phyloP scores from a whole-genome alignment of 805 yeast species.

The Yamadazyma laniorum region DNA sequence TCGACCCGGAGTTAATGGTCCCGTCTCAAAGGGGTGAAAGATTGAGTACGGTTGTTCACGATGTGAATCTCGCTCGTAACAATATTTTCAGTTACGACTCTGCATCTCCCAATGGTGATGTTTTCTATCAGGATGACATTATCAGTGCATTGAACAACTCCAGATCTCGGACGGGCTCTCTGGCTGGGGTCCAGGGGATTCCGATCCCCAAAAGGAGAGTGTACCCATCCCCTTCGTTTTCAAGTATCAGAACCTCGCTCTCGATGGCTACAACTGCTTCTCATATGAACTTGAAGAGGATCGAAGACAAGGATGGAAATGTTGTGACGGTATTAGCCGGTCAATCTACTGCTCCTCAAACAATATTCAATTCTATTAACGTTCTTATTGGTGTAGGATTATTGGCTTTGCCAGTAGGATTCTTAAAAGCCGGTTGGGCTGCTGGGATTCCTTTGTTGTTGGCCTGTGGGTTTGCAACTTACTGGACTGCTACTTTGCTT shows the following conservation, averaged over 20 bases:
- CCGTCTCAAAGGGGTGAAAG: conserved; percentile 66
- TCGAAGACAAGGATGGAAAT: conserved; percentile 71
- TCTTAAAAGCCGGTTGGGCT: conserved; percentile 63
- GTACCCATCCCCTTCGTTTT: conserved; percentile 41
- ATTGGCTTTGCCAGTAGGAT: conserved; percentile 63
- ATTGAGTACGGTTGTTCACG: conserved; percentile 54
- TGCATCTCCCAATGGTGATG: conserved; percentile 24
- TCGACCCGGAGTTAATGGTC: conserved; percentile 66
- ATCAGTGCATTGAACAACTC: conserved; percentile 22
- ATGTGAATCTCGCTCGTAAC: conserved; percentile 23
- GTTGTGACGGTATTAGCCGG: conserved; percentile 73
- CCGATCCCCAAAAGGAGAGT: conserved; percentile 29
- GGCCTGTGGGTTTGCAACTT: conserved; percentile 65
- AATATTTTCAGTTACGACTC: conserved; percentile 18
- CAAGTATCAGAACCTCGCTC: conserved; percentile 39
- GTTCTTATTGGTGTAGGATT: conserved; percentile 68
- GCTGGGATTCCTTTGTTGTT: conserved; percentile 60
- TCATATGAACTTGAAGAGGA: conserved; percentile 55
- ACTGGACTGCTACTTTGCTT: conserved; percentile 71
- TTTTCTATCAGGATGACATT: conserved; percentile 40
- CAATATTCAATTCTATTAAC: conserved; percentile 72
- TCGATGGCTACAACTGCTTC: conserved; percentile 42
- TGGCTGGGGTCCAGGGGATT: conserved; percentile 11
- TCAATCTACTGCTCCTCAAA: conserved; percentile 77
- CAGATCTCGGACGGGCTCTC: conserved; percentile 30